Percentiles rank a stretch among this genome's conserved stretches.
phyloP scores from a whole-genome alignment of 192 early-diverging fungal genomes.

The Entomortierella beljakovae region DNA sequence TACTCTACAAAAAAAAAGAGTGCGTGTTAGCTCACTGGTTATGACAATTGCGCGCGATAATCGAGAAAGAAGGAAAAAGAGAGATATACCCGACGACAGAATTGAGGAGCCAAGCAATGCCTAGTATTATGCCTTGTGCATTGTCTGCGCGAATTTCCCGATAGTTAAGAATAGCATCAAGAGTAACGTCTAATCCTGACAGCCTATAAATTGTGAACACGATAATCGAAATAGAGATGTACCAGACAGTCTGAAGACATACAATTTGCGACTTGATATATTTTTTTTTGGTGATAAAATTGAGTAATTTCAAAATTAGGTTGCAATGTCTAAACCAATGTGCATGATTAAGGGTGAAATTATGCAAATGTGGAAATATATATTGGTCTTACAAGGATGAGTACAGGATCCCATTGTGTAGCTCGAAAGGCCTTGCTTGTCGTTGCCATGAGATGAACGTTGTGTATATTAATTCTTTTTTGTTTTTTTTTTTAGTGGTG shows the following conservation, averaged over 20 bases:
- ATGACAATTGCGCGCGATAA: too few species aligned
- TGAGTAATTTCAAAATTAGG: not conserved
- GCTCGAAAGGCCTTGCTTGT: conserved; percentile 34
- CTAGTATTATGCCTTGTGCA: conserved; percentile 75
- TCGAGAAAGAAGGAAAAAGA: not conserved
- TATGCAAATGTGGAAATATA: not conserved
- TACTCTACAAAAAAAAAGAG: conserved; percentile 31
- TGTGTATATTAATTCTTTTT: too few species aligned
- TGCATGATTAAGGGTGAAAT: not conserved
- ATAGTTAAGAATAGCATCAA: conserved; percentile 76
- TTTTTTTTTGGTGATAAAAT: not conserved
- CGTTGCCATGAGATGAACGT: conserved; percentile 47
- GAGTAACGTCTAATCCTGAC: conserved; percentile 69
- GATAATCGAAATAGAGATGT: conserved; percentile 45
- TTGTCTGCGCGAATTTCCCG: conserved; percentile 69
- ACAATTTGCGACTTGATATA: conserved; percentile 41
- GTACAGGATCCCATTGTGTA: conserved; percentile 53
- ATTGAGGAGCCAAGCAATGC: conserved; percentile 74
- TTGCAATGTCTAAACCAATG: not conserved
- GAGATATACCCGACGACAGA: conserved; percentile 63
- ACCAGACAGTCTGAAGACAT: conserved; percentile 47
- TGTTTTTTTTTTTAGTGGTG: too few species aligned
- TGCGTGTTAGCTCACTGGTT: too few species aligned
- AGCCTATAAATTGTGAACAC: conserved; percentile 32
- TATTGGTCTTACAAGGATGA: conserved; percentile 33